Evolutionary conservation across 2,329 filamentous ascomycete genomes (phyloP).

Genomic region (Chaetomium sp.): DNA sequence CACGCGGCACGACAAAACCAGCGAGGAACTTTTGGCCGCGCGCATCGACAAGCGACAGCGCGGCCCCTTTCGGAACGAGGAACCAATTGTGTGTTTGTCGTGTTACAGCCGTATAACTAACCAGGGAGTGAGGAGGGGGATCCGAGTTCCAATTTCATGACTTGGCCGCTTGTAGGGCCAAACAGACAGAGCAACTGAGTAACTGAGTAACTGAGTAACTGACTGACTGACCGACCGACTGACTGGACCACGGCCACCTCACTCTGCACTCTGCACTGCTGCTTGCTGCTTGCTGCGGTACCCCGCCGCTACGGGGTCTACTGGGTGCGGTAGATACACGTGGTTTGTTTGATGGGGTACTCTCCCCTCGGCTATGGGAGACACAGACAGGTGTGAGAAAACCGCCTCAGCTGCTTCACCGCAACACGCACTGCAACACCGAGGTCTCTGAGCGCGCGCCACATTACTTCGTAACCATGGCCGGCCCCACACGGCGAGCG

Average conservation of each 20-base stretch:
- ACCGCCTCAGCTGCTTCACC: not conserved
- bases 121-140: not conserved
- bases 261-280: not conserved
- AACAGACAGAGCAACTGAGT: too few relatives aligned
- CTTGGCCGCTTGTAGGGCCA: not conserved
- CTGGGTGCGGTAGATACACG: slow-evolving; percentile 1
- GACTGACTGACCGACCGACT: too few relatives aligned
- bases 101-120: not conserved
- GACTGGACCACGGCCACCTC: not conserved
- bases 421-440: slow-evolving; percentile 1
- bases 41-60: not conserved
- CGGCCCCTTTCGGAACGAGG: not conserved
- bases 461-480: not conserved
- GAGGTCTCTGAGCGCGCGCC: not conserved
- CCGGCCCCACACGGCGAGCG: not conserved
- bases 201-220: too few relatives aligned
- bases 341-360: not conserved
- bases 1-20: not conserved
- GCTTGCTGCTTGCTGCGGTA: not conserved
- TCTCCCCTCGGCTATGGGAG: not conserved
- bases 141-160: not conserved
- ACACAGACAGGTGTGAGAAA: not conserved
- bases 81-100: not conserved
- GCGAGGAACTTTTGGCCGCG: not conserved
- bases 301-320: slow-evolving; percentile 2